These are phyloP conservation scores for Sporothrix euskadiensis DNA, from an alignment of 2,329 filamentous ascomycete genomes.

Conservation along the genomic window DNA sequence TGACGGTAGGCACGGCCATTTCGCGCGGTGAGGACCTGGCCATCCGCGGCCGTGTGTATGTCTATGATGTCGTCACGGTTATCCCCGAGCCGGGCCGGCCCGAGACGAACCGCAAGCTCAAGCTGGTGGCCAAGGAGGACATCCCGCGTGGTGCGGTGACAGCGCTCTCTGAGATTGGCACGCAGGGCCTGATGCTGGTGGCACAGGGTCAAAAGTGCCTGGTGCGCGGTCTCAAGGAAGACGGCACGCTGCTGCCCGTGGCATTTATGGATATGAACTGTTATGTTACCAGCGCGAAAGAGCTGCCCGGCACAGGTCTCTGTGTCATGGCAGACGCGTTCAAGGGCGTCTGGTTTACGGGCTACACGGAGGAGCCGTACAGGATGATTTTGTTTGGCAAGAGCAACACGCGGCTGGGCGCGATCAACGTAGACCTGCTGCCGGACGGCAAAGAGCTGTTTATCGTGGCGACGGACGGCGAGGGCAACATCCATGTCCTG, in stretches of 20 bases:
- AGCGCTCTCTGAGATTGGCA: slow-evolving; percentile 78
- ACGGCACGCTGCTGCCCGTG: slow-evolving; percentile 86
- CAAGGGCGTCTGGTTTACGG: slow-evolving; percentile 94
- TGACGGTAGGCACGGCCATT: slow-evolving; percentile 82
- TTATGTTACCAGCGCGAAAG: slow-evolving; percentile 83
- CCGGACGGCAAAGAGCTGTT: slow-evolving; percentile 81
- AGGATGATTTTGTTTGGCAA: slow-evolving; percentile 93
- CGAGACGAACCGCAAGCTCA: slow-evolving; percentile 82
- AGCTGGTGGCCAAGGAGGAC: slow-evolving; percentile 84
- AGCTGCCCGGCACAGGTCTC: slow-evolving; percentile 78
- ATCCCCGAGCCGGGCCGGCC: slow-evolving; percentile 84
- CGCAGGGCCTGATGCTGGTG: slow-evolving; percentile 82
- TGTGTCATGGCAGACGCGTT: slow-evolving; percentile 86
- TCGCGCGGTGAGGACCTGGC: slow-evolving; percentile 89
- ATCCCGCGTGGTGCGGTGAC: slow-evolving; percentile 91
- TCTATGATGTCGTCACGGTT: slow-evolving; percentile 89
- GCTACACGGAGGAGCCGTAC: slow-evolving; percentile 96
- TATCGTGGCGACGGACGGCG: slow-evolving; percentile 78
- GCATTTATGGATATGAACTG: slow-evolving; percentile 98
- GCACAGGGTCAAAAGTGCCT: slow-evolving; percentile 97
- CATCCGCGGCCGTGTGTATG: slow-evolving; percentile 79
- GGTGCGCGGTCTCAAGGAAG: slow-evolving; percentile 93
- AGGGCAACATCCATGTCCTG: slow-evolving; percentile 83
- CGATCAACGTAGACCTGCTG: slow-evolving; percentile 81
- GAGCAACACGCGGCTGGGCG: slow-evolving; percentile 73